Base-by-base conservation (phyloP, 2,329 filamentous ascomycete genomes). In the Cadophora sp. region DNA sequence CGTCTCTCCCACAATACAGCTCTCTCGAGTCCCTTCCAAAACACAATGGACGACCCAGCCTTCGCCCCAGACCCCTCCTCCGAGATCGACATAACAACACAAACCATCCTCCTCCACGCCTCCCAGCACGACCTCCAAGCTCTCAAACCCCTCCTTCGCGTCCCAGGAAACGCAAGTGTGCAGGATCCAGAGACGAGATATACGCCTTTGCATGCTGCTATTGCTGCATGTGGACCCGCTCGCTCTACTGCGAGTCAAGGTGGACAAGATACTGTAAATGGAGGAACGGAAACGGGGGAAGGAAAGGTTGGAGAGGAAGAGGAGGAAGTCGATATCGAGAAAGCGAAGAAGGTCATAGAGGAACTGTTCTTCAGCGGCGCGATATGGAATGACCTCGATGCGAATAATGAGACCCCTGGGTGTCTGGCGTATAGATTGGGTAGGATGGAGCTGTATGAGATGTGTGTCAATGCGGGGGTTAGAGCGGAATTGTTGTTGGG, bases 331-430 rank as follows among this genome's bases (percentile, higher is more conserved):
- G 74, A 78, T 50, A 79, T 91, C 37, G 86, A 89, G 58, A 86
- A 87, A 48, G 92, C 89, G 2, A 85, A 86, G 65, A 87, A 89
- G 63, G 90, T 91, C 0, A 83, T 97, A 4, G 86, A 87, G 73
- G 87, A 96, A 76, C 85, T 98, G 8, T 89, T 98, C 69, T 86
- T 94, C 76, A 91, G 92, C 73, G 96, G 96, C 37, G 96, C 93
- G 12, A 97, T 98, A 74, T 99, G 96, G 96, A 99, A 99, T 81
- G 94, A 97, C 78, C 83, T 98, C 66, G 93, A 98, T 79, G 81
- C 84, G 73, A 91, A 92, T 74, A 87, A 93, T 75, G 95, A 98
- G 83, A 98, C 96, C 3, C 94, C 96, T 0, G 96, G 94, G 8
- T 98, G 95, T 78, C 83, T 97, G 53, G 96, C 96, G 9, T 84